Evolutionary conservation across 1,139 yeast species (phyloP).

Genomic region (Debaryomyces singareniensis): DNA sequence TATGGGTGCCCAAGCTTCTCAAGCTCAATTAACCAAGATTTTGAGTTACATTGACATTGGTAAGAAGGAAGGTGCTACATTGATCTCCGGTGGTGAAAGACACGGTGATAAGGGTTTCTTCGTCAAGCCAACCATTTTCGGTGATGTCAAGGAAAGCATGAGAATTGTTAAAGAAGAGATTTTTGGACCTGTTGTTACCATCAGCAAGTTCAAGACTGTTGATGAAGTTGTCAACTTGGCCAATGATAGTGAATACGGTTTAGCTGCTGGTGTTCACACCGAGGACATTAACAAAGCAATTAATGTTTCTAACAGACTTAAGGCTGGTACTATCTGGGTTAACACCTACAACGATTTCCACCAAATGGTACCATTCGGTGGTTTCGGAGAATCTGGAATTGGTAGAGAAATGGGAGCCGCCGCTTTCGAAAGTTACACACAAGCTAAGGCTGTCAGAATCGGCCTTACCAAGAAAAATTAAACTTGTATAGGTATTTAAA

Average conservation of each 20-base stretch:
- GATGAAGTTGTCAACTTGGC: constrained; percentile 69
- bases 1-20: constrained; percentile 86
- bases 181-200: constrained; percentile 80
- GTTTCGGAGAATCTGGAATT: constrained; percentile 80
- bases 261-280: constrained; percentile 79
- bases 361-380: constrained; percentile 78
- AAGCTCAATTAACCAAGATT: constrained; percentile 69
- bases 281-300: constrained; percentile 62
- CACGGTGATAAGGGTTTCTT: constrained; percentile 65
- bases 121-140: constrained; percentile 73
- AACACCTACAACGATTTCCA: constrained; percentile 84
- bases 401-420: constrained; percentile 91
- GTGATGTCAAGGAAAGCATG: constrained; percentile 62
- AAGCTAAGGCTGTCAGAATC: constrained; percentile 72
- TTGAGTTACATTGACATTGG: constrained; percentile 68
- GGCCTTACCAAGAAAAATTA: constrained; percentile 6
- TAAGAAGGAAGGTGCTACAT: constrained; percentile 66
- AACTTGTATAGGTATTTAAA: no score
- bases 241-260: constrained; percentile 71
- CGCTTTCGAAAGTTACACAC: constrained; percentile 79
- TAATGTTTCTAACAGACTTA: constrained; percentile 58
- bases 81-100: constrained; percentile 76
- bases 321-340: constrained; percentile 83
- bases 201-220: constrained; percentile 63
- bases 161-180: constrained; percentile 75